A percentile compares a stretch with the other conserved stretches of the same genome.
Conservation (phyloP, 352 stramenopile genomes). For the Globisporangium parvum region DNA sequence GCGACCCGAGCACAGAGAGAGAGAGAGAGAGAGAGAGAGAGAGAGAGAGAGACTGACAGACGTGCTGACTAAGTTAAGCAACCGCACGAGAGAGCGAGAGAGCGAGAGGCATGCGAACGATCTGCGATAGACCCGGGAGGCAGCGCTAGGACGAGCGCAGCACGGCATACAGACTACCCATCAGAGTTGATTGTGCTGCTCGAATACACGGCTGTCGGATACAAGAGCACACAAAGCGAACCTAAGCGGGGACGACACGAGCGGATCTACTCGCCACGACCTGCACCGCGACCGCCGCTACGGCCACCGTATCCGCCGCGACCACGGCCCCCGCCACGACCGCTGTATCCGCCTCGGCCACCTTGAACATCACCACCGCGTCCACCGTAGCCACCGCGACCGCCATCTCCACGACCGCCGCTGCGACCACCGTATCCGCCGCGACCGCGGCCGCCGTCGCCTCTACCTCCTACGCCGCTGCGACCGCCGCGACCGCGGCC, state of each 20-base stretch:
- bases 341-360: constrained; percentile 17
- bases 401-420: constrained; percentile 28
- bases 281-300: constrained; percentile 18
- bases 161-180: too few relatives aligned
- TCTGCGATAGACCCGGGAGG: too few relatives aligned
- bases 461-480: constrained; percentile 32
- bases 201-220: too few relatives aligned
- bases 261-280: background rate
- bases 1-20: too few relatives aligned
- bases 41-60: background rate
- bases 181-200: too few relatives aligned
- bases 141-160: too few relatives aligned
- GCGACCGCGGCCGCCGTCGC: constrained; percentile 11
- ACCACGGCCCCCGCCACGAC: constrained; percentile 23
- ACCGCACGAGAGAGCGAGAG: background rate
- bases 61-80: background rate
- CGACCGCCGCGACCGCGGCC: constrained; percentile 67
- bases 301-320: constrained; percentile 11
- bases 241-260: background rate
- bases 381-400: constrained; percentile 35
- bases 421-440: constrained; percentile 9
- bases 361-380: constrained; percentile 23
- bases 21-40: constrained; percentile 2
- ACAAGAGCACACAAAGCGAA: background rate
- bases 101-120: background rate